Evolutionary conservation across 495 filamentous ascomycete species (phyloP).

Genomic region (Penicillium salamii): DNA sequence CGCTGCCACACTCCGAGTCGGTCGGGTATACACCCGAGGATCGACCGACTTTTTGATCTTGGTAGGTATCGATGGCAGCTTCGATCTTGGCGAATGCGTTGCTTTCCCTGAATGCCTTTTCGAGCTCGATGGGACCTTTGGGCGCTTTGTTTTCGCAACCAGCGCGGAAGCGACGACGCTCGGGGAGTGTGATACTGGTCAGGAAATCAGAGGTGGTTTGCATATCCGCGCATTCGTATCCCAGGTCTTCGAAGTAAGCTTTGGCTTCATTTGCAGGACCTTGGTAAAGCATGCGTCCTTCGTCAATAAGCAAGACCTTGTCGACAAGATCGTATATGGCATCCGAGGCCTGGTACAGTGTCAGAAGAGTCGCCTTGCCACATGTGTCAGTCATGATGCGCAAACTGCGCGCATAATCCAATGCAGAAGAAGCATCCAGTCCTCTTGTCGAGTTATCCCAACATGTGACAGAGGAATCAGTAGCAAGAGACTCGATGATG

Average conservation of each 20-base stretch:
- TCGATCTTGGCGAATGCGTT: slow-evolving; percentile 44
- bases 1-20: slow-evolving; percentile 44
- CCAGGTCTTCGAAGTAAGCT: slow-evolving; percentile 76
- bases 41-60: slow-evolving; percentile 32
- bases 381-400: slow-evolving; percentile 77
- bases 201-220: slow-evolving; percentile 84
- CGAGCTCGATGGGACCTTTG: slow-evolving; percentile 66
- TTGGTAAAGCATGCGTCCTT: slow-evolving; percentile 76
- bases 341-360: slow-evolving; percentile 78
- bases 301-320: slow-evolving; percentile 79
- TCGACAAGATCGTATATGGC: slow-evolving; percentile 82
- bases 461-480: slow-evolving; percentile 68
- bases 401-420: slow-evolving; percentile 67
- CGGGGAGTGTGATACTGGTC: slow-evolving; percentile 72
- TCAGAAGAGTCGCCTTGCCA: slow-evolving; percentile 74
- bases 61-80: slow-evolving; percentile 48
- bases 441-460: slow-evolving; percentile 88
- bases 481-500: slow-evolving; percentile 58
- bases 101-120: slow-evolving; percentile 52
- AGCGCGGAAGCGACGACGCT: slow-evolving; percentile 58
- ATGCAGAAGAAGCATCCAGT: slow-evolving; percentile 76
- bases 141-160: slow-evolving; percentile 68
- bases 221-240: slow-evolving; percentile 70
- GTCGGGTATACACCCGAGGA: slow-evolving; percentile 27
- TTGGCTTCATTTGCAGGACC: slow-evolving; percentile 67